phyloP scores from a whole-genome alignment of 2,329 filamentous ascomycete genomes.

The Apiospora hydei region DNA sequence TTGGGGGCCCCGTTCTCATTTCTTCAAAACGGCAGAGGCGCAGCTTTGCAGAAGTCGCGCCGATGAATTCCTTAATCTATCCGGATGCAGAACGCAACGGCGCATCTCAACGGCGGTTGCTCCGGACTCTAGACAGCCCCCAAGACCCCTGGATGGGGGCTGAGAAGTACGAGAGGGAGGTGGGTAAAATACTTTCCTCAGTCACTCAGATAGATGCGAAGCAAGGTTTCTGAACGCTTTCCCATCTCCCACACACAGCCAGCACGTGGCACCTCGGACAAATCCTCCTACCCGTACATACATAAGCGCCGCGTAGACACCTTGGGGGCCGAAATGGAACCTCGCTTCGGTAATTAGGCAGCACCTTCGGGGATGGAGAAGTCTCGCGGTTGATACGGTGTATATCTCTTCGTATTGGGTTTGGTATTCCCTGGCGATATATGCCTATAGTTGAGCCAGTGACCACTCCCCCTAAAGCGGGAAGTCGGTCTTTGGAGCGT shows the following conservation, averaged over 20 bases:
- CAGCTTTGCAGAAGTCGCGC: not conserved
- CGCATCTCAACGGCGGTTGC: not conserved
- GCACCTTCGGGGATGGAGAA: not conserved
- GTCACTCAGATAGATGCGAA: not conserved
- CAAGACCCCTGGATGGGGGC: not conserved
- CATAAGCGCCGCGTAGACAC: not conserved
- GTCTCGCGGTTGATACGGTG: not conserved
- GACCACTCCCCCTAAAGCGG: not conserved
- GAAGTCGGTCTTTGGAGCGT: not conserved
- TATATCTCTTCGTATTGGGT: too few relatives aligned
- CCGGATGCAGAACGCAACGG: not conserved
- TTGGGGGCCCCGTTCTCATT: not conserved
- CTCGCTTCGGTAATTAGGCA: not conserved
- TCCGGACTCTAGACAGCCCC: conserved; percentile 2
- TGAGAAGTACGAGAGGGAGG: not conserved
- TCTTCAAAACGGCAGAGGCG: not conserved
- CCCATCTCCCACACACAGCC: not conserved
- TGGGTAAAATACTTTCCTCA: not conserved
- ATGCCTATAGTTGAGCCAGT: not conserved
- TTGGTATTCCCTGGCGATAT: not conserved
- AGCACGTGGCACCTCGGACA: conserved; percentile 12
- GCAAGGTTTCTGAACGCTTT: not conserved
- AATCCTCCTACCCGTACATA: not conserved
- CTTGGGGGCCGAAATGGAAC: not conserved
- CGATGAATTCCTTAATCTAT: not conserved